Base-by-base conservation (phyloP, 306 rosid species). In the Mimosa bimucronata region DNA sequence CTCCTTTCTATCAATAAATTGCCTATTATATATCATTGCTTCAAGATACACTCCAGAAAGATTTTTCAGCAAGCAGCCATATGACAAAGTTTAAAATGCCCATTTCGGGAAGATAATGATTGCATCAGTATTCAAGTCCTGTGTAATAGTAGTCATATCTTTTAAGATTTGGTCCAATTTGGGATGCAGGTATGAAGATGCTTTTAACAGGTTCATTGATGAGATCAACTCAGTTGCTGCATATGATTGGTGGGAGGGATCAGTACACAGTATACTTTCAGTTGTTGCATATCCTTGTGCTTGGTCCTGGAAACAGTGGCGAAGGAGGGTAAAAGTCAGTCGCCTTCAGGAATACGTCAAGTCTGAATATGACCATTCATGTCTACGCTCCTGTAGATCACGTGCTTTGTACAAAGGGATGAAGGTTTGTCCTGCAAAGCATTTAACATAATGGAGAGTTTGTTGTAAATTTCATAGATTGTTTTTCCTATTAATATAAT, bases 231-330 rank as follows among this genome's bases (percentile, higher is more conserved):
- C 97, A 21, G 98, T 94, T 34, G 88, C 97, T 78, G 98, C 98
- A 55, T 94, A 92, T 87, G 95, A 94, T 85, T 94, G 98, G 98
- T 94, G 98, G 98, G 98, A 94, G 82, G 98, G 98, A 78, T 94
- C 98, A 38, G 97, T 94, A 62, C 93, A 94, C 79, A 92, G 94
- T 81, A 94, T 94, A 85, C 98, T 94, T 84, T 94, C 94, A 21
- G 86, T 94, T 81, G 86, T 92, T 44, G 98, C 97, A 72, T 94
- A 91, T 90, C 98, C 98, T 78, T 94, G 98, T 84, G 97, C 98
- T 78, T 94, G 98, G 98, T 89, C 98, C 79, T 94, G 98, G 98
- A 94, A 91, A 88, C 97, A 91, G 86, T 94, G 98, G 97, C 89
- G 98, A 7, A 92, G 89, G 55, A 87, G 94, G 86, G 88, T 86